phyloP scores from a whole-genome alignment of 148 eudicot genomes.

The Agrostemma githago region DNA sequence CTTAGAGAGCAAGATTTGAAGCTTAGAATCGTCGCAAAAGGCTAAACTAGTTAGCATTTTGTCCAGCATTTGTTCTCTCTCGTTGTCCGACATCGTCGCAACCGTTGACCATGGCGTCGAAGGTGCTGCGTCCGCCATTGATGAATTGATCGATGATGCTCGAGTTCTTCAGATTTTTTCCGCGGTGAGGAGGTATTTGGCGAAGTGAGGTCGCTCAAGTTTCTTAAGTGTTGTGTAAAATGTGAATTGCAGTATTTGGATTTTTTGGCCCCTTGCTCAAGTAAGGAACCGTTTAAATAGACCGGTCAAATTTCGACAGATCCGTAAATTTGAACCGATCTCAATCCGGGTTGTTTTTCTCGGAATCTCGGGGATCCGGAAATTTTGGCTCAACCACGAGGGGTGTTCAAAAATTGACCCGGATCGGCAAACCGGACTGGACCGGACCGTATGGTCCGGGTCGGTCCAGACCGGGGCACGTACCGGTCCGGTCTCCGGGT shows the following conservation, averaged over 20 bases:
- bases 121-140: constrained; percentile 21
- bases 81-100: constrained; percentile 49
- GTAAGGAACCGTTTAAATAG: background rate
- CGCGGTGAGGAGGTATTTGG: background rate
- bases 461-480: too few relatives aligned
- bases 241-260: background rate
- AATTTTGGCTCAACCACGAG: too few relatives aligned
- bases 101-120: constrained; percentile 14
- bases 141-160: constrained; percentile 34
- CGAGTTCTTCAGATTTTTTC: constrained; percentile 2
- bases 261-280: background rate
- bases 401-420: too few relatives aligned
- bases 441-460: too few relatives aligned
- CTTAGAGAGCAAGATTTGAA: constrained; percentile 64
- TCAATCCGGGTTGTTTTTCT: too few relatives aligned
- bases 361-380: too few relatives aligned
- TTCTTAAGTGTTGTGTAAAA: background rate
- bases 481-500: too few relatives aligned
- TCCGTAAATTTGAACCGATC: too few relatives aligned
- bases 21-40: constrained; percentile 79
- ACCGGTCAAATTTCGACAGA: too few relatives aligned
- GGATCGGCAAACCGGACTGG: too few relatives aligned
- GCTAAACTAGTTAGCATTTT: constrained; percentile 85
- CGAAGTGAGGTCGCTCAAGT: background rate
- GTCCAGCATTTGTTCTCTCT: constrained; percentile 67